A percentile compares a stretch with the other conserved stretches of the same genome.
Conservation (phyloP, 169 alveolate genomes). For the Cyclospora cayetanensis region DNA sequence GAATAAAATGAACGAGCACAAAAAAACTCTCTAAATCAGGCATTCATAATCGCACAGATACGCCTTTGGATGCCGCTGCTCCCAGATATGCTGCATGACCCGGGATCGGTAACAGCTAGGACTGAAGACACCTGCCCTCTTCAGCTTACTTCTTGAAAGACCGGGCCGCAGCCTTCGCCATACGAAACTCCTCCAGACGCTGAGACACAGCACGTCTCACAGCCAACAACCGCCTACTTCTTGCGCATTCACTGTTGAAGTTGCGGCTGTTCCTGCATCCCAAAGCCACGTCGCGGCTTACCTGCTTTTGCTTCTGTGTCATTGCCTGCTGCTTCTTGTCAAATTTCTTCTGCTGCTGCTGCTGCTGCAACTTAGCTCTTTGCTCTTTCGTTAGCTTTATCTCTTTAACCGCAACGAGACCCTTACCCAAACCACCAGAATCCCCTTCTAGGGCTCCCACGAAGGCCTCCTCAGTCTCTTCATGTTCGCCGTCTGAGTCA, state of each 20-base stretch:
- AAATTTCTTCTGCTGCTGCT: constrained; percentile 14
- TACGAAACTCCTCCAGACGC: constrained; percentile 42
- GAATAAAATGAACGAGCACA: no score
- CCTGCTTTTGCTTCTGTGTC: background rate
- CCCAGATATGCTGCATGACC: no score
- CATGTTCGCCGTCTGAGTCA: no score
- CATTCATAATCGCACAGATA: no score
- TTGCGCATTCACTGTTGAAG: background rate
- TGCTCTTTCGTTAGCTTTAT: background rate
- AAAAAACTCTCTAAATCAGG: no score
- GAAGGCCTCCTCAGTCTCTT: background rate
- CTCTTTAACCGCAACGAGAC: background rate
- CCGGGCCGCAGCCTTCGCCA: constrained; percentile 36
- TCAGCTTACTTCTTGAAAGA: constrained; percentile 15
- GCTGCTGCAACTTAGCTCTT: constrained; percentile 3
- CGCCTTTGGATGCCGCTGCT: no score
- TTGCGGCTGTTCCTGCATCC: constrained; percentile 1
- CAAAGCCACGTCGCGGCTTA: background rate
- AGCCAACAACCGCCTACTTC: background rate
- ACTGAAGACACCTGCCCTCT: no score
- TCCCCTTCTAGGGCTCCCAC: background rate
- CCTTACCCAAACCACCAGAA: background rate
- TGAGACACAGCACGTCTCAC: background rate
- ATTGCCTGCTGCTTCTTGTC: background rate
- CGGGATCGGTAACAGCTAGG: no score